Base-by-base conservation (phyloP, 805 yeast genomes). In the Wickerhamomyces mucosus region DNA sequence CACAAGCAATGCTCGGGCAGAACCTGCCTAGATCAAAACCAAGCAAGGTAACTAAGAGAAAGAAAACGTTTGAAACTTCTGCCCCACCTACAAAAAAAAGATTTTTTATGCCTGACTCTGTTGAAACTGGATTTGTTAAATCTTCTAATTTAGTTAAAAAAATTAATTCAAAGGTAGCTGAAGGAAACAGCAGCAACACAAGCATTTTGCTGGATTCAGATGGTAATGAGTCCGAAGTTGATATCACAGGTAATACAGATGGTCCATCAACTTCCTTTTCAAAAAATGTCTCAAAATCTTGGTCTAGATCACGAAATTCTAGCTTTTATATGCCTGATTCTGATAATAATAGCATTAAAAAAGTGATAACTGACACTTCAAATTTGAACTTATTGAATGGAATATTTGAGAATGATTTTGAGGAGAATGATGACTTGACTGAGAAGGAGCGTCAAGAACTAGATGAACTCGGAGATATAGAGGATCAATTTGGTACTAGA, bases 21-120 rank as follows among this genome's bases (percentile, higher is more conserved):
- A 42, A 49, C 1, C 21, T 25, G 16, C 37, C 32, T 35, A 25
- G 23, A 33, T 34, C 28, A 48, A 41, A 31, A n/a, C 33, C 17
- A 39, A 35, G 21, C 27, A 37, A 16, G 31, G 37, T 3, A 26
- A 33, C 18, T 18, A 43, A 36, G 33, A 31, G 33, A 21, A 41
- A 38, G 35, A 53, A 11, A 7, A 24, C 26, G 15, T 12, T 15
- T 4, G 45, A 42, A 26, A 55, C 44, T 19, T 29, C 28, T 8
- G 32, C 29, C 9, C 21, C 31, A 14, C 21, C 37, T 13, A 34
- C 35, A 12, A 51, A 58, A 39, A 71, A 78, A 49, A 58, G 55
- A 27, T 80, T 80, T 40, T 75, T 74, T 50, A 75, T 80, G 83
- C 92, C 92, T 0, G 81, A 76, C 40, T 64, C 73, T 44, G 88